These are phyloP conservation scores for Alternaria sp. DNA, from an alignment of 2,329 filamentous ascomycete genomes.

Conservation along the genomic window DNA sequence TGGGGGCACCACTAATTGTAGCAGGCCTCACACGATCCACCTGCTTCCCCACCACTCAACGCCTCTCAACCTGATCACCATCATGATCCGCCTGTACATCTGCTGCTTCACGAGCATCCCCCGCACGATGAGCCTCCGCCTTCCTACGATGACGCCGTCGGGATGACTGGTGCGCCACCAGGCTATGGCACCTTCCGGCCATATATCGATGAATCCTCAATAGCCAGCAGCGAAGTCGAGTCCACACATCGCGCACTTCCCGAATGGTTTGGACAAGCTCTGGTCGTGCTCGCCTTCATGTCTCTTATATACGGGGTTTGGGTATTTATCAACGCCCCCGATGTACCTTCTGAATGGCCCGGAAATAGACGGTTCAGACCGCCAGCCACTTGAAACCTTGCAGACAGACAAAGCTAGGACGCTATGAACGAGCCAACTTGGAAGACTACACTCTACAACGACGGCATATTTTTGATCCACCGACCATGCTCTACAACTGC, in stretches of 20 bases:
- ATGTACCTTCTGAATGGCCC: slow-evolving; percentile 23
- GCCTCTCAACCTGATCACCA: slow-evolving; percentile 7
- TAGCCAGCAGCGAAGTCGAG: slow-evolving; percentile 43
- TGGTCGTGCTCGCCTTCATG: slow-evolving; percentile 40
- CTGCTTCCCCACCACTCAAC: slow-evolving; percentile 22
- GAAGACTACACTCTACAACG: not conserved
- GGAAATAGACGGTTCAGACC: slow-evolving; percentile 4
- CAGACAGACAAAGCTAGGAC: not conserved
- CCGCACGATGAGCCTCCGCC: slow-evolving; percentile 43
- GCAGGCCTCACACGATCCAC: slow-evolving; percentile 18
- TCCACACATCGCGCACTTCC: slow-evolving; percentile 33
- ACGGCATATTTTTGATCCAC: not conserved
- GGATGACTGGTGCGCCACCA: slow-evolving; percentile 35
- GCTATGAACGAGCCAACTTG: not conserved
- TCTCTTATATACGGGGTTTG: slow-evolving; percentile 46
- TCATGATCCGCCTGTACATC: slow-evolving; percentile 19
- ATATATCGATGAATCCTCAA: slow-evolving; percentile 43
- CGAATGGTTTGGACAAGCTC: slow-evolving; percentile 41
- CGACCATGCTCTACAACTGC: not conserved
- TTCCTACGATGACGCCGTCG: slow-evolving; percentile 47
- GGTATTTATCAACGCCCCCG: slow-evolving; percentile 34
- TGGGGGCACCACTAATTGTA: slow-evolving; percentile 1
- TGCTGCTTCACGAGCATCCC: not conserved
- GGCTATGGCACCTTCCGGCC: slow-evolving; percentile 44
- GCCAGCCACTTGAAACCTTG: not conserved